Conservation (phyloP, 2,329 filamentous ascomycete species). For the Diaporthe vaccinii region DNA sequence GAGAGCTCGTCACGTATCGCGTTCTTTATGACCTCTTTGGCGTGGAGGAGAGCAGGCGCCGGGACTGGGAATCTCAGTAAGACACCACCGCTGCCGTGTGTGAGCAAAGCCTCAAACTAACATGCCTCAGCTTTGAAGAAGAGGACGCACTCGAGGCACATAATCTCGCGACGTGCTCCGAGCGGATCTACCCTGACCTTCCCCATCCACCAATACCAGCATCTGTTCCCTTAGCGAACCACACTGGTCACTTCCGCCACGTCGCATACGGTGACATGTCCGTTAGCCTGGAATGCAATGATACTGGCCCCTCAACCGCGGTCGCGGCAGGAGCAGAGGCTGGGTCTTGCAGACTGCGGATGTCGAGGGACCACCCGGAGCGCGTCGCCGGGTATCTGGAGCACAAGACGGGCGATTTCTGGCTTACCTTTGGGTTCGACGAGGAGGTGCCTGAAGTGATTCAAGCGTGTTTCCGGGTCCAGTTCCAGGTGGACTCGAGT, state of each 20-base stretch:
- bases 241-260: constrained; percentile 39
- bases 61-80: constrained; percentile 40
- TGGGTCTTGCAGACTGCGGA: not conserved
- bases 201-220: constrained; percentile 38
- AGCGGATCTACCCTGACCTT: constrained; percentile 40
- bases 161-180: constrained; percentile 33
- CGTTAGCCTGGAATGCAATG: constrained; percentile 31
- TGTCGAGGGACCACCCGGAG: not conserved
- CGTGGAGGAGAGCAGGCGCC: constrained; percentile 37
- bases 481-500: constrained; percentile 37
- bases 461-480: not conserved
- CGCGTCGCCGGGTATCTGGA: not conserved
- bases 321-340: not conserved
- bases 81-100: not conserved
- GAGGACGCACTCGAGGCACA: constrained; percentile 1
- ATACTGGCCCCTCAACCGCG: not conserved
- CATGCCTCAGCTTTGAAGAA: constrained; percentile 4
- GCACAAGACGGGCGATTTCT: constrained; percentile 35
- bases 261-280: constrained; percentile 39
- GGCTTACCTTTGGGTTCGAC: constrained; percentile 1
- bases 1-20: constrained; percentile 39
- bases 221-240: constrained; percentile 26
- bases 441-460: constrained; percentile 6
- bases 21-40: constrained; percentile 43
- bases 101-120: not conserved